These are phyloP conservation scores for Copromyces sp. DNA, from an alignment of 495 filamentous ascomycete genomes.

Conservation along the genomic window DNA sequence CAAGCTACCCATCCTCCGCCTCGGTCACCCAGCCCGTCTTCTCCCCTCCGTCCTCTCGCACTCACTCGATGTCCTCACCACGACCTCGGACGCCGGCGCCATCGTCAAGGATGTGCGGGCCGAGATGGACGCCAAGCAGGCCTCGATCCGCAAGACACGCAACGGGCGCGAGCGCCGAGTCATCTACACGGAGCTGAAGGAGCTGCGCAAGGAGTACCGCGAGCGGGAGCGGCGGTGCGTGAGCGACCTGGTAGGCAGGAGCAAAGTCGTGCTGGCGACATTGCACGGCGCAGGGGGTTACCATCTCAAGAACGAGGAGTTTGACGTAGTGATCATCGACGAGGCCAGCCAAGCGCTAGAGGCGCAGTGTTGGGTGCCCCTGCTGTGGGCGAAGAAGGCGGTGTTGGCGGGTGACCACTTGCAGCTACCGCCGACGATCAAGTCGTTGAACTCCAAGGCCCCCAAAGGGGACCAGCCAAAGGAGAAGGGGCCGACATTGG, in stretches of 20 bases:
- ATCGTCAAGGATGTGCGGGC: conserved; percentile 87
- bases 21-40: conserved; percentile 87
- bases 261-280: conserved; percentile 84
- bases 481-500: conserved; percentile 48
- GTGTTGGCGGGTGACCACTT: conserved; percentile 91
- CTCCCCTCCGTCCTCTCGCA: conserved; percentile 82
- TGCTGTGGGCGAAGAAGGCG: conserved; percentile 70
- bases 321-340: conserved; percentile 92
- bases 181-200: conserved; percentile 78
- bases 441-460: conserved; percentile 55
- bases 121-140: conserved; percentile 90
- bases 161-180: conserved; percentile 68
- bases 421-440: conserved; percentile 90
- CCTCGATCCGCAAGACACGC: conserved; percentile 75
- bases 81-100: conserved; percentile 75
- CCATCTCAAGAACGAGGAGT: conserved; percentile 68
- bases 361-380: conserved; percentile 95
- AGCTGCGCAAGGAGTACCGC: conserved; percentile 79
- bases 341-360: conserved; percentile 94
- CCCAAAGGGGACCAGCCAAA: conserved; percentile 14
- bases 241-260: conserved; percentile 57
- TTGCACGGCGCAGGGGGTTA: conserved; percentile 85
- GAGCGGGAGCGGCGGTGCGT: conserved; percentile 78
- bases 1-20: conserved; percentile 75
- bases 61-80: conserved; percentile 86